Evolutionary conservation across 1,139 yeast genomes (phyloP), one percentile per base, ranked within the genome.

Genomic region (Pichia inconspicua): DNA sequence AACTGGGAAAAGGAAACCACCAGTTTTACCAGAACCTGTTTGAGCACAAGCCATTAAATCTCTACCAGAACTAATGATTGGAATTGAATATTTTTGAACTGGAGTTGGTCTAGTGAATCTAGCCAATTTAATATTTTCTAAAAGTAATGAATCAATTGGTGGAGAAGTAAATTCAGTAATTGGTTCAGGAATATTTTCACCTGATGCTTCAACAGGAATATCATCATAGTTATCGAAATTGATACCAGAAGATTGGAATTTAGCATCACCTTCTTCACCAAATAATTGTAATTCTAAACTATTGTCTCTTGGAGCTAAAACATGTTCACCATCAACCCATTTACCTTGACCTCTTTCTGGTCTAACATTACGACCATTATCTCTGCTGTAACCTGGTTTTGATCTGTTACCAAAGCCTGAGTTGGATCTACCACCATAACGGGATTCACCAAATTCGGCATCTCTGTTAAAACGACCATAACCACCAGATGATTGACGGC

Each of bases 31-130:
- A 50, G 97, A 90, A 86, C 94, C 97, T 61, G 98, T 92, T 76
- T 92, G 98, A 55, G 98, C 98, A 82, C 98, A 92, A 42, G 98
- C 98, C 98, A 92, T 92, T 73, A 92, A 82, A 72, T 92, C 99
- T 74, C 98, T 84, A 62, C 96, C 95, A 48, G 75, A 82, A 53
- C 95, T 89, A 58, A 94, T 96, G 62, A 94, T 92, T 57, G 99
- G 98, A 58, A 92, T 88, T 45, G 98, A 92, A 76, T 92, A 92
- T 72, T 92, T 92, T 70, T 92, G 99, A 51, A 92, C 99, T 47
- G 99, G 99, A 40, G 99, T 92, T 63, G 98, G 98, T 71, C 78
- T 88, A 56, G 85, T 80, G 76, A 92, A 94, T 70, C 96, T 82
- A 43, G 97, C 94, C 58, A 84, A 74, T 57, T 74, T 74, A 59